Base-by-base conservation (phyloP, 129 eudicot genomes). In the Artemisia argyi region DNA sequence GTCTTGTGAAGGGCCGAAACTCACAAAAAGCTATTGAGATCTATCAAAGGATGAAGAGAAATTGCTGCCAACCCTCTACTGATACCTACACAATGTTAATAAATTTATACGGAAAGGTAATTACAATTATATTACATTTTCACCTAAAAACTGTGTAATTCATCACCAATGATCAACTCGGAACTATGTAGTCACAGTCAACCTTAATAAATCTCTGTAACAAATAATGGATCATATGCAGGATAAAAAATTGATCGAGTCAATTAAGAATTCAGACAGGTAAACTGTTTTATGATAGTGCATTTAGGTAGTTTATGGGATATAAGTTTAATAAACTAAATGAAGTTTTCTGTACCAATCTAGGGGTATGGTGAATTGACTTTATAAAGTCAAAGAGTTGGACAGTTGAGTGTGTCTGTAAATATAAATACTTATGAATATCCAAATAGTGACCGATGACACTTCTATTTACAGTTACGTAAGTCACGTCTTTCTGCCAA, bases 71-170 rank as follows among this genome's bases (percentile, higher is more conserved):
- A 65, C 98, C 96, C 44, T 86, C 93, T 68, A 73, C 95, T 11
- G 90, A 92, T 11, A 92, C 98, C 32, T 92, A 89, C 69, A 92
- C 98, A 15, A 83, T 92, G 96, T 49, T 89, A 76, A 92, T 92
- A 70, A 92, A 89, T 77, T 62, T 89, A 69, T 92, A 89, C 26
- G 98, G 98, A 71, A 92, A 92, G 96, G 98, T 9, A 52, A 52
- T 52, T 52, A 52, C 16, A 52, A 3, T 15, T 8, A 30, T 30
- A 30, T 50, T 50, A 50, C 55, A 13, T 50, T 50, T 13, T 50
- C 1, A 20, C 22, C 22, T 20, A 20, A 20, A 20, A 20, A 20
- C 22, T 20, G 22, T 20, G 0, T 20, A 20, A 20, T 20, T 20
- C 22, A 20, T 20, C 22, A 20, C 22, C 22, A 20, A 20, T 20